phyloP scores from a whole-genome alignment of 2,329 filamentous ascomycete genomes.

The Pseudocercospora musae region DNA sequence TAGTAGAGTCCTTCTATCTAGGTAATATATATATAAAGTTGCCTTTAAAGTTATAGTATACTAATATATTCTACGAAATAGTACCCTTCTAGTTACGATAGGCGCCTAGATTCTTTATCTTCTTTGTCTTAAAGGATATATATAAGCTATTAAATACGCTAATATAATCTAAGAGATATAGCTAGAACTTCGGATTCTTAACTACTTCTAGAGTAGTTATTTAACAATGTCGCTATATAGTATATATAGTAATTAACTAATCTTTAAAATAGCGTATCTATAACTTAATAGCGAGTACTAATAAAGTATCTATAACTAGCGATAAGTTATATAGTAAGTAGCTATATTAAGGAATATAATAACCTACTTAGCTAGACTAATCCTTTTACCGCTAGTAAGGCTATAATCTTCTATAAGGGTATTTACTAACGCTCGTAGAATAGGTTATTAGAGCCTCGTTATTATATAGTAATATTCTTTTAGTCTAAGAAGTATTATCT shows the following conservation, averaged over 20 bases:
- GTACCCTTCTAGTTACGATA: conserved; percentile 1
- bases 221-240: too few relatives aligned
- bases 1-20: not conserved
- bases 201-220: too few relatives aligned
- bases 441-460: not conserved
- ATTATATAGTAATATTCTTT: not conserved
- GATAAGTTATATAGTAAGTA: not conserved
- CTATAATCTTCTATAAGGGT: not conserved
- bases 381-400: not conserved
- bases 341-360: not conserved
- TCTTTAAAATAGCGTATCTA: not conserved
- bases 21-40: not conserved
- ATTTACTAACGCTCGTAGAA: not conserved
- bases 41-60: not conserved
- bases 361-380: not conserved
- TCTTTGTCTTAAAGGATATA: not conserved
- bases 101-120: not conserved
- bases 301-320: not conserved
- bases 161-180: not conserved
- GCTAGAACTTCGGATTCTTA: not conserved
- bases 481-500: not conserved
- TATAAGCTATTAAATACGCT: not conserved
- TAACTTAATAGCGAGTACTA: not conserved
- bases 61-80: conserved; percentile 1
- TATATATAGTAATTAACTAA: not conserved